Percentiles rank a stretch among this genome's conserved stretches.
Evolutionary conservation across 495 filamentous ascomycete species (phyloP).

Genomic region (Parmelia sp.): DNA sequence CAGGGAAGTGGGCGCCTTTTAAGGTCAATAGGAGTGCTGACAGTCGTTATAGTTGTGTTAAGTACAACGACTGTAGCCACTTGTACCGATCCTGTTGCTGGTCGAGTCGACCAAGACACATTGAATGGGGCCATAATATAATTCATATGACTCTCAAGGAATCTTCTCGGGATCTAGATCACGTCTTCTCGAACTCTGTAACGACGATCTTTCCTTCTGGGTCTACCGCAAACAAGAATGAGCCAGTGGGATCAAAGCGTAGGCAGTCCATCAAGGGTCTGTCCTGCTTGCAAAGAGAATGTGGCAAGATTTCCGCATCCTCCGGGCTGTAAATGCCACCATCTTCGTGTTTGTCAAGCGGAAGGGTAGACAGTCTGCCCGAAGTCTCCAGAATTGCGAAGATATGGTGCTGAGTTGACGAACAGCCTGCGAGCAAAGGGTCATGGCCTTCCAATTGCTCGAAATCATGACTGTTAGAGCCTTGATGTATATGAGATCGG

Average conservation of each 20-base stretch:
- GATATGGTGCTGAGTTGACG: conserved; percentile 13
- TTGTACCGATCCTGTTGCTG: neutral
- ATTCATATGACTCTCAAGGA: neutral
- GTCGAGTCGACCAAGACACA: neutral
- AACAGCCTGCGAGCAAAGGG: conserved; percentile 11
- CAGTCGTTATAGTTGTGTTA: neutral
- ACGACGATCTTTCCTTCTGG: conserved; percentile 18
- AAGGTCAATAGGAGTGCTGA: neutral
- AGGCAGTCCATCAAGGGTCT: conserved; percentile 6
- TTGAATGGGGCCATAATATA: neutral
- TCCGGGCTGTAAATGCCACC: conserved; percentile 16
- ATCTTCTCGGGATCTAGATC: neutral
- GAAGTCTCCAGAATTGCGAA: conserved; percentile 17
- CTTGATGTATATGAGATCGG: neutral
- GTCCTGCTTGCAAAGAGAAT: conserved; percentile 1
- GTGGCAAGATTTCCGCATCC: neutral
- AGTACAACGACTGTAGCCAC: neutral
- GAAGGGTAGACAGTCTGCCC: conserved; percentile 11
- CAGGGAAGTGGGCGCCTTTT: neutral
- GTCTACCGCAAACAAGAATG: conserved; percentile 20
- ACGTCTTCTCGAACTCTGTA: conserved; percentile 4
- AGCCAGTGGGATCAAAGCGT: conserved; percentile 19
- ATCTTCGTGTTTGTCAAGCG: conserved; percentile 6
- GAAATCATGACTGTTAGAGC: conserved; percentile 9
- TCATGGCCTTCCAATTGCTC: conserved; percentile 10